phyloP scores from a whole-genome alignment of 306 rosid genomes.

The Elaeagnus macrophylla region DNA sequence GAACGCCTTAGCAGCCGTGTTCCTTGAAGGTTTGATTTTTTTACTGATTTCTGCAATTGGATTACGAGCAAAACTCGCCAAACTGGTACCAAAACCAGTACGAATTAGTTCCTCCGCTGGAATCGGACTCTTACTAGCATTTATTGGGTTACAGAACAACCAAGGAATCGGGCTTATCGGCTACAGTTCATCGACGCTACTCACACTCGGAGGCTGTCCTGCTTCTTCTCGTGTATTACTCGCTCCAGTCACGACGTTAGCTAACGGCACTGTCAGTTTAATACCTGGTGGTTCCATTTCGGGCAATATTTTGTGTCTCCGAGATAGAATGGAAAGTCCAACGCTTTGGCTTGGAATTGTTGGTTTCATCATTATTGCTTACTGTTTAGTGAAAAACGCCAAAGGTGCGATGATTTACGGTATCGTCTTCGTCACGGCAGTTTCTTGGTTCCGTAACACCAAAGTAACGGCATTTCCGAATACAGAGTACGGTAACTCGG shows the following conservation, averaged over 20 bases:
- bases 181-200: constrained; percentile 57
- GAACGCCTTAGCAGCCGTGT: constrained; percentile 76
- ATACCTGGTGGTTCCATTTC: constrained; percentile 53
- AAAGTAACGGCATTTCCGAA: constrained; percentile 69
- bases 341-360: constrained; percentile 83
- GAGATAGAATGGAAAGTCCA: constrained; percentile 76
- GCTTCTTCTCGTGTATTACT: constrained; percentile 41
- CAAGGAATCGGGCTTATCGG: constrained; percentile 83
- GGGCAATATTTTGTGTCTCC: constrained; percentile 45
- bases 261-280: constrained; percentile 55
- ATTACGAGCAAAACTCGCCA: constrained; percentile 68
- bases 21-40: constrained; percentile 75
- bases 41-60: constrained; percentile 59
- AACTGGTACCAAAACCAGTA: constrained; percentile 79
- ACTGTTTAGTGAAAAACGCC: constrained; percentile 57
- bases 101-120: constrained; percentile 94
- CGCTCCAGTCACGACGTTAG: constrained; percentile 48
- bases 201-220: constrained; percentile 77
- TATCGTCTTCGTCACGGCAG: constrained; percentile 66
- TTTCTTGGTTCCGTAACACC: constrained; percentile 82
- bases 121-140: constrained; percentile 84
- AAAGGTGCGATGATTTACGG: constrained; percentile 98
- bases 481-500: constrained; percentile 43
- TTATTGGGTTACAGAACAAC: constrained; percentile 76
- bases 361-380: constrained; percentile 74